Percentiles rank a stretch among this genome's conserved stretches.
phyloP scores from a whole-genome alignment of 192 early-diverging fungal genomes.

The Helicostylum pulchrum region DNA sequence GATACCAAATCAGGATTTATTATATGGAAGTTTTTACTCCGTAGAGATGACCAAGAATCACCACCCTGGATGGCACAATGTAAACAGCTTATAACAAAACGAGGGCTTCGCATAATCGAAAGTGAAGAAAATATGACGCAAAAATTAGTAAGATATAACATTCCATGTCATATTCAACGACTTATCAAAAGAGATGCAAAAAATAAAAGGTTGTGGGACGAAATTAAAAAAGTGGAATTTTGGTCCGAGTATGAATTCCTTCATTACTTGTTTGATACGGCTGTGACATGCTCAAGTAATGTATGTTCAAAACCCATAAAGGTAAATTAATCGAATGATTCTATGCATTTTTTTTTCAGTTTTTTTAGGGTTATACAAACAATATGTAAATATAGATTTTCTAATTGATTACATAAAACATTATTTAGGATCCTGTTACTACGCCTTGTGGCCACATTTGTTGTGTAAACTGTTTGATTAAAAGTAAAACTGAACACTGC shows the following conservation, averaged over 20 bases:
- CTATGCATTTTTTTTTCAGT: not conserved
- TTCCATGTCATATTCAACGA: constrained; percentile 15
- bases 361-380: not conserved
- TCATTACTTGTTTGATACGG: constrained; percentile 22
- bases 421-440: constrained; percentile 33
- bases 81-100: not conserved
- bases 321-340: constrained; percentile 3
- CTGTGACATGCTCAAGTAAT: constrained; percentile 39
- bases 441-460: constrained; percentile 35
- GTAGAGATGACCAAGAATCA: constrained; percentile 60
- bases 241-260: constrained; percentile 39
- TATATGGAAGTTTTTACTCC: constrained; percentile 63
- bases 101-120: not conserved
- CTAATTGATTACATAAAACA: not conserved
- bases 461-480: constrained; percentile 30
- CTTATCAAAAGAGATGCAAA: constrained; percentile 3
- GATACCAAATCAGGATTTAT: constrained; percentile 38
- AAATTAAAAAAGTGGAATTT: constrained; percentile 18
- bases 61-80: constrained; percentile 55
- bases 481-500: constrained; percentile 20
- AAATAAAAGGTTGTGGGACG: constrained; percentile 33
- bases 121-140: not conserved
- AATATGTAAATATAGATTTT: constrained; percentile 1
- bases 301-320: constrained; percentile 14
- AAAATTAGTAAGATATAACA: constrained; percentile 11